Evolutionary conservation across 2,329 filamentous ascomycete genomes (phyloP).

Genomic region (Colletotrichum echinochloae): DNA sequence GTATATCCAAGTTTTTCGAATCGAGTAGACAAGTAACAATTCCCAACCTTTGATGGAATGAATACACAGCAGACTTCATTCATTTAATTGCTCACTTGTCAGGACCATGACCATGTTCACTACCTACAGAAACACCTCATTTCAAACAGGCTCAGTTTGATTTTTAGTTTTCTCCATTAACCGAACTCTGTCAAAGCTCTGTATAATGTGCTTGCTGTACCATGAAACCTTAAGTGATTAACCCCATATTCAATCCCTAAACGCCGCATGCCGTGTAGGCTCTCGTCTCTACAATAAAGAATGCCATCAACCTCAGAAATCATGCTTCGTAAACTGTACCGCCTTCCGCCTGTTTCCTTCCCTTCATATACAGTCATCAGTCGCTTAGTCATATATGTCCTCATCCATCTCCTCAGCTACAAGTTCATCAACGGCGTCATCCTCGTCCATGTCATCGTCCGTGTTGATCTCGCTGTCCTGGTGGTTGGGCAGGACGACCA

Average conservation of each 20-base stretch:
- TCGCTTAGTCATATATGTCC: slow-evolving; percentile 61
- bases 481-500: slow-evolving; percentile 88
- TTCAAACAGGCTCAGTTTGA: background rate
- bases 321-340: slow-evolving; percentile 29
- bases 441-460: slow-evolving; percentile 76
- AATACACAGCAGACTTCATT: background rate
- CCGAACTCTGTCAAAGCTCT: slow-evolving; percentile 17
- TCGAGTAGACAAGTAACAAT: background rate
- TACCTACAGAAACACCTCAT: background rate
- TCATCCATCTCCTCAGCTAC: slow-evolving; percentile 71
- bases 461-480: slow-evolving; percentile 66
- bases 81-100: background rate
- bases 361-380: background rate
- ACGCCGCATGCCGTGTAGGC: slow-evolving; percentile 21
- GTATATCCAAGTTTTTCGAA: background rate
- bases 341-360: background rate
- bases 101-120: background rate
- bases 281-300: slow-evolving; percentile 5
- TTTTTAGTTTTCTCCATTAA: background rate
- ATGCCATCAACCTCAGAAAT: background rate
- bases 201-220: slow-evolving; percentile 1
- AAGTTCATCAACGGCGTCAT: slow-evolving; percentile 79
- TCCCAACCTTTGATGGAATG: background rate
- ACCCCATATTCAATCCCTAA: background rate
- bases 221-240: background rate